Base-by-base conservation (phyloP, 331 rosid species). In the Pyracantha coccinea region DNA sequence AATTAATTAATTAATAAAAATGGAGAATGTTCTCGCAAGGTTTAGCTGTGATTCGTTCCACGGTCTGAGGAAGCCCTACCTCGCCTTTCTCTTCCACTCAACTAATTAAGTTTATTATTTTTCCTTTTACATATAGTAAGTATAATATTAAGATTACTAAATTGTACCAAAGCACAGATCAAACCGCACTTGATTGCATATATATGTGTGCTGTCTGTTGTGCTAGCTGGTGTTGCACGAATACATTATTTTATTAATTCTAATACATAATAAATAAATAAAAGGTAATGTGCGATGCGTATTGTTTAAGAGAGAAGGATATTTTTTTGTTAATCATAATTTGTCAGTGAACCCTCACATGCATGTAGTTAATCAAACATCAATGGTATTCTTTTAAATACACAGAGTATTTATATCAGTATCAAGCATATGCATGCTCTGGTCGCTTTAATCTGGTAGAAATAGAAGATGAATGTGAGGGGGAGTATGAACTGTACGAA, bases 201-300 rank as follows among this genome's bases (percentile, higher is more conserved):
- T 41, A 19, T n/a, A 7, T 58, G 8, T 60, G 8, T 17, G 16
- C n/a, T 29, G 52, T 45, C 75, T 45, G 53, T 59, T 69, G 69
- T 66, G 58, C 73, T 29, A 44, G 75, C 75, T 74, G 72, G 75
- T 50, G 38, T 78, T 32, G 79, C 79, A 79, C 69, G 62, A 58
- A 8, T 19, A 63, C 2, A 16, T 19, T 19, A 19, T 4, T 4
- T 62, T 14, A 24, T 23, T 59, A 58, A 58, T 58, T 58, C 15
- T 25, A 60, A 59, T 25, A 60, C 16, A 58, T 8, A 58, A 12
- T 69, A 2, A 17, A 69, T n/a, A n/a, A n/a, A n/a, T n/a, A 17
- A 41, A 41, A 11, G 27, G 7, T 28, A 69, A 69, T 25, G 27
- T 69, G 29, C 29, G 45, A 19, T 69, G 47, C 5, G 52, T 23